Percentiles rank a stretch among this genome's conserved stretches.
Conservation (phyloP, 2,329 filamentous ascomycete species). For the Neonectria magnoliae region DNA sequence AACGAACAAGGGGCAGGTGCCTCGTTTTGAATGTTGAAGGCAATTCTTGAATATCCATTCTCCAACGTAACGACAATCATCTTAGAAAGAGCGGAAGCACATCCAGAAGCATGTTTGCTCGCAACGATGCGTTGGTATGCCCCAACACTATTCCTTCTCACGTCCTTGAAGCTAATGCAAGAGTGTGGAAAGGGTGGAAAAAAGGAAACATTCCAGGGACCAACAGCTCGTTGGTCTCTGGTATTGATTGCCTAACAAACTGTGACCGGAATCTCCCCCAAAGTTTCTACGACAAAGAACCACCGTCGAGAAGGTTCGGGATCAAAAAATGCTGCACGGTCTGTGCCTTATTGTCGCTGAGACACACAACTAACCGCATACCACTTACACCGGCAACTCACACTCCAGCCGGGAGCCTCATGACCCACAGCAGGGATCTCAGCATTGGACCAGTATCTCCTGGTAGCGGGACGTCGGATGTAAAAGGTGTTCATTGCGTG, state of each 20-base stretch:
- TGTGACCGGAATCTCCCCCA: neutral
- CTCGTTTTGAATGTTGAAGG: neutral
- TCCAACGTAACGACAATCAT: neutral
- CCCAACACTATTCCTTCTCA: neutral
- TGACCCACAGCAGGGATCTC: too few species aligned
- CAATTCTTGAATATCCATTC: neutral
- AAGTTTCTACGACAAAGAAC: neutral
- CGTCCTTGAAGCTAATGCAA: neutral
- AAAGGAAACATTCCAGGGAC: neutral
- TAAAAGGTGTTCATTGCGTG: neutral
- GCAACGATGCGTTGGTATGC: neutral
- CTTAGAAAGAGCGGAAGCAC: neutral
- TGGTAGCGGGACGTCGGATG: neutral
- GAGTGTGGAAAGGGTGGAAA: neutral
- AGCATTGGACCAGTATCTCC: too few species aligned
- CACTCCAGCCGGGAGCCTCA: too few species aligned
- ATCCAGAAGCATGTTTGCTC: neutral
- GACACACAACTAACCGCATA: neutral
- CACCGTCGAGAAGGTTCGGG: neutral
- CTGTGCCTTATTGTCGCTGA: neutral
- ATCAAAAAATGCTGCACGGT: neutral
- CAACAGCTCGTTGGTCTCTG: neutral
- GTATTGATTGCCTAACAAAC: neutral
- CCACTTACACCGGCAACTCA: neutral
- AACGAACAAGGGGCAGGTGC: neutral